These are phyloP conservation scores for Xerocomellus chrysenteron DNA, from an alignment of 768 basidiomycete genomes.

Conservation along the genomic window DNA sequence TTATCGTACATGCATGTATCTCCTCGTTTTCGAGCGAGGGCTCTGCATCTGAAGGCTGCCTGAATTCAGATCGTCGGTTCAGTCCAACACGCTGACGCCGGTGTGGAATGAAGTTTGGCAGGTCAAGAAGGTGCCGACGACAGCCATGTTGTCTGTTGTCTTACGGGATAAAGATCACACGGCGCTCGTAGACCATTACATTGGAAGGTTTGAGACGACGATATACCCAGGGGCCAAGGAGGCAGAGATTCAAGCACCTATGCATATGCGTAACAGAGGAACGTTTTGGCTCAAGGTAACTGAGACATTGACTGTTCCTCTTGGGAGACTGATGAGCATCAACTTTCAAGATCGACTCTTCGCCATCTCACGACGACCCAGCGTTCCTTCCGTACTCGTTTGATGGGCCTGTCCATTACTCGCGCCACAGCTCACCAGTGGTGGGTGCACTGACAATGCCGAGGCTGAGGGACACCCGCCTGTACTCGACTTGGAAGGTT, in stretches of 20 bases:
- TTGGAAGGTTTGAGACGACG: constrained; percentile 60
- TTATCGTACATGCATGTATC: constrained; percentile 63
- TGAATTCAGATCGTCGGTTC: constrained; percentile 60
- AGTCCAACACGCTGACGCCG: constrained; percentile 53
- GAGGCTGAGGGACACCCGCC: constrained; percentile 55
- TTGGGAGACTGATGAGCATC: constrained; percentile 4
- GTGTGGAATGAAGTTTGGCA: constrained; percentile 79
- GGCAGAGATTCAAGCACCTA: constrained; percentile 53
- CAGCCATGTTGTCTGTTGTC: constrained; percentile 57
- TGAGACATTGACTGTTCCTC: background rate
- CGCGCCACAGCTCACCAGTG: constrained; percentile 68
- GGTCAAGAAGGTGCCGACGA: constrained; percentile 67
- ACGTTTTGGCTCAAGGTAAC: constrained; percentile 68
- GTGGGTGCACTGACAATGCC: constrained; percentile 66
- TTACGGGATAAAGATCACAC: constrained; percentile 71
- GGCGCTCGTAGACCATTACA: constrained; percentile 54
- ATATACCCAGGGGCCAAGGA: constrained; percentile 62
- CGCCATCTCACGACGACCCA: constrained; percentile 43
- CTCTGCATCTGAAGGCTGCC: background rate
- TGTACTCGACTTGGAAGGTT: constrained; percentile 81
- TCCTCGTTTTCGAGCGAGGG: background rate
- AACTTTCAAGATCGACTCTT: constrained; percentile 51
- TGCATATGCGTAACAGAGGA: constrained; percentile 51
- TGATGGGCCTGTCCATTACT: constrained; percentile 71
- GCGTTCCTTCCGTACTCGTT: constrained; percentile 57